Evolutionary conservation across 129 eudicot species (phyloP), one percentile per base, ranked within the genome.

Genomic region (Flaveria brownii): DNA sequence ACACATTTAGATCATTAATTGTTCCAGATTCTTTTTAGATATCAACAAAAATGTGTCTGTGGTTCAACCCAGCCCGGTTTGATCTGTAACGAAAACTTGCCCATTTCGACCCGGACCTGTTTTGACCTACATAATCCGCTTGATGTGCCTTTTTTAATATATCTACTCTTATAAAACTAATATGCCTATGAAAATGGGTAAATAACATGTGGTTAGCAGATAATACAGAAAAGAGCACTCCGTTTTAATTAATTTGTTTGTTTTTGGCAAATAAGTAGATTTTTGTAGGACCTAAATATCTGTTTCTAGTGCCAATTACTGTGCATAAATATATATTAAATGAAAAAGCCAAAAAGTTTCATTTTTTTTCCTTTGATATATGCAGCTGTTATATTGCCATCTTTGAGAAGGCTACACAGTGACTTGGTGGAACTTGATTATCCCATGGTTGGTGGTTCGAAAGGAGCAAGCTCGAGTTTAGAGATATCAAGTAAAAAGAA

Each of bases 371-470:
- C 0, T 69, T 6, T 12, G 2, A 10, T 70, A n/a, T 62, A 63
- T 14, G 78, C 83, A 92, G 97, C 89, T 56, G 84, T 92, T n/a
- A 92, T 92, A 85, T 80, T 92, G 78, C 97, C 97, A 56, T 89
- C 95, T 59, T 85, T 92, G 70, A 86, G 80, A 73, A 91, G 89
- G 72, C 94, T 92, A 49, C 94, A 92, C 68, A 66, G 33, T 57
- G 90, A 90, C 82, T 82, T 90, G 73, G 96, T 88, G 68, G 95
- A 85, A 65, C 74, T 77, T 16, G 81, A 80, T 51, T 79, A 78
- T 76, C 77, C 77, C 12, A n/a, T 20, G 20, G 59, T 69, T 15
- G 49, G 57, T 70, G 72, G 36, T 20, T 17, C 3, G 23, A 59
- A 43, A 13, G 70, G 73, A 52, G 80, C 72, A 63, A 83, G 56